phyloP scores from a whole-genome alignment of 2,329 filamentous ascomycete genomes.

The Fusarium concolor region DNA sequence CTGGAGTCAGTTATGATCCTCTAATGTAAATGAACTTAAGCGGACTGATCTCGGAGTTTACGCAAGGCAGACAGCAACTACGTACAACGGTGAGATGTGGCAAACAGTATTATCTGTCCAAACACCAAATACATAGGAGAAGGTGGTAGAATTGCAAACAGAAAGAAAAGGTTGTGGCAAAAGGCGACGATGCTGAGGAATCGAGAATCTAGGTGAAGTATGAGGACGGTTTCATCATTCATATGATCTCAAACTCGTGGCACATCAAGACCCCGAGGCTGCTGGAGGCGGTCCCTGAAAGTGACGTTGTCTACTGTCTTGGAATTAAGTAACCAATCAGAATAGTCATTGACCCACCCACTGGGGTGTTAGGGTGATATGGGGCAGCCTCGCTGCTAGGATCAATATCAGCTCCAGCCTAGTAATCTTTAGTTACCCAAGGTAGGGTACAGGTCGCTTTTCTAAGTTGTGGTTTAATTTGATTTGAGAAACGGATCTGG shows the following conservation, averaged over 20 bases:
- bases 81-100: constrained; percentile 29
- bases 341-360: not conserved
- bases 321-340: constrained; percentile 19
- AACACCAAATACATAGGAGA: not conserved
- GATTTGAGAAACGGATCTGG: not conserved
- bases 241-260: constrained; percentile 27
- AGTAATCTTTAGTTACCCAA: too few species aligned
- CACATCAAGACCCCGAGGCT: constrained; percentile 17
- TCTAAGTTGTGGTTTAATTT: too few species aligned
- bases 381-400: constrained; percentile 22
- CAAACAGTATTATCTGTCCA: constrained; percentile 9
- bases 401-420: not conserved
- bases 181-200: constrained; percentile 16
- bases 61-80: constrained; percentile 36
- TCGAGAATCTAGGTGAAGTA: constrained; percentile 2
- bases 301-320: constrained; percentile 32
- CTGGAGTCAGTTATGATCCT: constrained; percentile 10
- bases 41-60: constrained; percentile 8
- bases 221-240: constrained; percentile 11
- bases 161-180: constrained; percentile 10
- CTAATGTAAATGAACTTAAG: not conserved
- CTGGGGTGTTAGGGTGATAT: constrained; percentile 4
- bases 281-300: constrained; percentile 29
- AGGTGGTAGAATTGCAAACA: constrained; percentile 11
- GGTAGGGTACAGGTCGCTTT: too few species aligned